phyloP scores from a whole-genome alignment of 495 filamentous ascomycete species.

The Cudoniella acicularis region DNA sequence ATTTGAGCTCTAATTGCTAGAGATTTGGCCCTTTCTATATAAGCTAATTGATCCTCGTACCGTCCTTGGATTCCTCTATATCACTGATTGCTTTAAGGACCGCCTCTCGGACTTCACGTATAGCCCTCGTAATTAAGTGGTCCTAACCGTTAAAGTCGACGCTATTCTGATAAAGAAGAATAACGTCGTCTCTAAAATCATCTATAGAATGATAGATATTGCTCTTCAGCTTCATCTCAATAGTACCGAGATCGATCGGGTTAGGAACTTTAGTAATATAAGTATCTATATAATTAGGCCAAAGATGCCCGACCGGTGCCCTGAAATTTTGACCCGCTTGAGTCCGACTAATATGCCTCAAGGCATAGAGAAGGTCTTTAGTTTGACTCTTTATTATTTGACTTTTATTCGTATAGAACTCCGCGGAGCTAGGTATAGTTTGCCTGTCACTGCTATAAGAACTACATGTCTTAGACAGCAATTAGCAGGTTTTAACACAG shows the following conservation, averaged over 20 bases:
- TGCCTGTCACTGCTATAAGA: neutral
- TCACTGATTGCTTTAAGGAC: slow-evolving; percentile 8
- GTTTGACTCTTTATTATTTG: slow-evolving; percentile 8
- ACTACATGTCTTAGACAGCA: neutral
- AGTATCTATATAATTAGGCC: slow-evolving; percentile 49
- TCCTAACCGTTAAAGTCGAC: slow-evolving; percentile 72
- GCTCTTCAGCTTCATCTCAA: slow-evolving; percentile 73
- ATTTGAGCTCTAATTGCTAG: no score
- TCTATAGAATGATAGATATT: slow-evolving; percentile 57
- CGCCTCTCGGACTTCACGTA: slow-evolving; percentile 23
- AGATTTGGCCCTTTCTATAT: no score
- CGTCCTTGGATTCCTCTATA: slow-evolving; percentile 6
- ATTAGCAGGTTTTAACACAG: neutral
- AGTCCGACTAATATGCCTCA: slow-evolving; percentile 10
- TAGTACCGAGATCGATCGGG: slow-evolving; percentile 78
- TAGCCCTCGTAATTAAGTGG: slow-evolving; percentile 65
- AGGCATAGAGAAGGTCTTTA: slow-evolving; percentile 8
- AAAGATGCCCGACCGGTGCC: slow-evolving; percentile 58
- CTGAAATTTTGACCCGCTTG: slow-evolving; percentile 56
- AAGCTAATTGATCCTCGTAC: no score
- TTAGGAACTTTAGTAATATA: slow-evolving; percentile 68
- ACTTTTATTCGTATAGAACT: slow-evolving; percentile 1
- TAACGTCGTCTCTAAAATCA: slow-evolving; percentile 65
- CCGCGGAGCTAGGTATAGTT: neutral
- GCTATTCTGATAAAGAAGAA: slow-evolving; percentile 71